Conservation (phyloP, 208 protist genomes). For the Naegleria lovaniensis region DNA sequence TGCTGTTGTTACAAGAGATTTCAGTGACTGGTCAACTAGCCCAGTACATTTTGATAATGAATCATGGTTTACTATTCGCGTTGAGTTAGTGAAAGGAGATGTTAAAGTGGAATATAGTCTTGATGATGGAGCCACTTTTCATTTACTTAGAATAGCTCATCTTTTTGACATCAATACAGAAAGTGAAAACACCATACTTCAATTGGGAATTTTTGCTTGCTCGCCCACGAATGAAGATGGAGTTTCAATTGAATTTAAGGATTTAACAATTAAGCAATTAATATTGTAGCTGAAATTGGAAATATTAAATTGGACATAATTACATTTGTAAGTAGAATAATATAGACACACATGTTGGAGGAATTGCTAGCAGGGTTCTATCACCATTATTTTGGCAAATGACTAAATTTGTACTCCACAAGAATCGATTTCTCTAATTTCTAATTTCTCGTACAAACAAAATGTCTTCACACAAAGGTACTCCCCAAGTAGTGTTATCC, state of each 20-base stretch:
- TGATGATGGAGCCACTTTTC: neutral
- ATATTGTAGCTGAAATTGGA: too few species aligned
- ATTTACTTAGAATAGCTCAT: neutral
- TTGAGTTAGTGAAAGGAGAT: neutral
- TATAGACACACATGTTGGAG: too few species aligned
- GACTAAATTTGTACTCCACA: too few species aligned
- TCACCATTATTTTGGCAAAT: too few species aligned
- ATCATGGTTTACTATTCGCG: neutral
- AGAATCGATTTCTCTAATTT: too few species aligned
- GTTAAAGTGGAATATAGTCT: neutral
- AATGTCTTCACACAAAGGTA: too few species aligned
- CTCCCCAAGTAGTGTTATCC: too few species aligned
- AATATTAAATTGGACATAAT: too few species aligned
- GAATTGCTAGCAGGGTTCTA: too few species aligned
- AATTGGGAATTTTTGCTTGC: neutral
- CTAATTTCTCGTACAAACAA: too few species aligned
- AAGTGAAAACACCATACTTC: neutral
- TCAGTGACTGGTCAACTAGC: neutral
- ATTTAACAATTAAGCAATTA: neutral
- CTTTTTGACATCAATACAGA: neutral
- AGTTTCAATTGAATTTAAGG: neutral
- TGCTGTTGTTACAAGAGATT: constrained; percentile 12
- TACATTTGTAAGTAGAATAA: too few species aligned
- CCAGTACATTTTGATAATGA: neutral
- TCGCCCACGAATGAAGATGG: neutral